phyloP scores from a whole-genome alignment of 345 rosid species.

The Gynandropsis gynandra region DNA sequence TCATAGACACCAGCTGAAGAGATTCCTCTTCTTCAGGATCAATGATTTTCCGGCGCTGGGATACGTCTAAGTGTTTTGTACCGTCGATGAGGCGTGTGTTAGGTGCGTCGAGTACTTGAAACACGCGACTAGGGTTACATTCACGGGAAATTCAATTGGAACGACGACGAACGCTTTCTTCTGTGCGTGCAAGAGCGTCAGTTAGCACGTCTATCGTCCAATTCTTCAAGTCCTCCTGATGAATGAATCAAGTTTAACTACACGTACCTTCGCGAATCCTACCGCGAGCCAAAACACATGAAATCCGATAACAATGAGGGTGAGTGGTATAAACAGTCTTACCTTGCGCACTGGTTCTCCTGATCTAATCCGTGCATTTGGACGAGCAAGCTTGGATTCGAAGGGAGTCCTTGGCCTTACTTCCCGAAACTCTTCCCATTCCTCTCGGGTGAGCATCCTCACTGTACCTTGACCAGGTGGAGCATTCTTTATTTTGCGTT shows the following conservation, averaged over 20 bases:
- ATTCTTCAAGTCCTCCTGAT: conserved; percentile 76
- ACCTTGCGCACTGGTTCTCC: conserved; percentile 69
- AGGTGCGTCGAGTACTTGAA: too few relatives aligned
- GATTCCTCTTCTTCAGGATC: too few relatives aligned
- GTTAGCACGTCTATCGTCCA: conserved; percentile 89
- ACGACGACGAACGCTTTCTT: conserved; percentile 48
- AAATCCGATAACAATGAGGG: neutral
- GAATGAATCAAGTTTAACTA: conserved; percentile 2
- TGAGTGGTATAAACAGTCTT: conserved; percentile 11
- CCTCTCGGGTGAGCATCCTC: conserved; percentile 74
- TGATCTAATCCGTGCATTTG: conserved; percentile 73
- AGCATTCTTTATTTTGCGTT: conserved; percentile 72
- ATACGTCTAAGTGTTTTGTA: too few relatives aligned
- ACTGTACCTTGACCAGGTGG: conserved; percentile 78
- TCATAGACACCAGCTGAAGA: too few relatives aligned
- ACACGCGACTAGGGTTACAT: too few relatives aligned
- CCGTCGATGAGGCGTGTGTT: too few relatives aligned
- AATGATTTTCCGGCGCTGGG: too few relatives aligned
- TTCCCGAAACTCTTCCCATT: conserved; percentile 81
- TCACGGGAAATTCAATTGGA: conserved; percentile 23
- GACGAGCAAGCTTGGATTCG: conserved; percentile 91
- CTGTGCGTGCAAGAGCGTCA: conserved; percentile 61
- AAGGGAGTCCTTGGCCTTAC: conserved; percentile 94
- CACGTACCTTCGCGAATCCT: too few relatives aligned
- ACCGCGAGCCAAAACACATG: too few relatives aligned